Conservation (phyloP, 169 alveolate genomes). For the Eimeria maxima region DNA sequence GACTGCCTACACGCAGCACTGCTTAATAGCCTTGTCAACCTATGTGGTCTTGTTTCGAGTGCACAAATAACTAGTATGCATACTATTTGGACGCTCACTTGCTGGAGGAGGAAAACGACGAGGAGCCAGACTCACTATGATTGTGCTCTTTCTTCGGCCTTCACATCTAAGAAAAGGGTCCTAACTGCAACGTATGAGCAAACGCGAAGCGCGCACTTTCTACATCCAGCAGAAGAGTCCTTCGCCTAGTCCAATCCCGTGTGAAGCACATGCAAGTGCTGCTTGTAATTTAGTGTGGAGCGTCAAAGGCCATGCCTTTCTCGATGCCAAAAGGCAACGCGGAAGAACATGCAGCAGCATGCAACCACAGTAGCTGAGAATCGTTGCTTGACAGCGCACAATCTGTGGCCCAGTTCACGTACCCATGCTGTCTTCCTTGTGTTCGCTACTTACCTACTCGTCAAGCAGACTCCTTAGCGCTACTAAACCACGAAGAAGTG, state of each 20-base stretch:
- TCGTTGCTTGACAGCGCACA: neutral
- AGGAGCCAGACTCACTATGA: neutral
- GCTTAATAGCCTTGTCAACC: neutral
- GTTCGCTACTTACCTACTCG: neutral
- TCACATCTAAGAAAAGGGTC: neutral
- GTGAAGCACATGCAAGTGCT: neutral
- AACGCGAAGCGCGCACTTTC: conserved; percentile 11
- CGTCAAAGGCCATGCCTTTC: neutral
- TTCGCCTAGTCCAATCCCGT: neutral
- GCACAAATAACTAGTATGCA: neutral
- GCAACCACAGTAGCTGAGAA: neutral
- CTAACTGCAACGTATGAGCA: too few relatives aligned
- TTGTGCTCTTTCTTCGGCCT: neutral
- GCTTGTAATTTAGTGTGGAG: neutral
- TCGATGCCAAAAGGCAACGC: neutral
- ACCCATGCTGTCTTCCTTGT: too few relatives aligned
- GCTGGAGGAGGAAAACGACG: neutral
- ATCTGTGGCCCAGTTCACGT: neutral
- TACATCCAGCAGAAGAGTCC: neutral
- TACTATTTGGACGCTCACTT: neutral
- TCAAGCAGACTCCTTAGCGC: neutral
- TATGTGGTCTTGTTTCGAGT: neutral
- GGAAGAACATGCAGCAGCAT: neutral
- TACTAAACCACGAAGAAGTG: neutral
- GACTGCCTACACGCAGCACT: neutral